Evolutionary conservation across 208 protist species (phyloP).

Genomic region (Crithidia thermophila): DNA sequence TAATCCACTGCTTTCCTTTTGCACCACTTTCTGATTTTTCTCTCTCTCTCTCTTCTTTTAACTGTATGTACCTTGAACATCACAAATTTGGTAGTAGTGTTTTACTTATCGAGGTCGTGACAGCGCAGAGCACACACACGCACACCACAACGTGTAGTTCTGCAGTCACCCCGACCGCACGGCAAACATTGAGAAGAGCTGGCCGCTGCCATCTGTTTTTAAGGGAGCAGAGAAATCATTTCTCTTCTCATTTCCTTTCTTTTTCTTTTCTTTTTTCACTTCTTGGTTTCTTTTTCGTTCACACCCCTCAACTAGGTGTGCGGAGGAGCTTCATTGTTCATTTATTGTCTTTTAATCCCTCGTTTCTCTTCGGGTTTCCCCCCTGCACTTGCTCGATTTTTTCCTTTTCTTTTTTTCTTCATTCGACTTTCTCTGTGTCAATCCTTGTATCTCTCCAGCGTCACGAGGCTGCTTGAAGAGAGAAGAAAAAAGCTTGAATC

Average conservation of each 20-base stretch:
- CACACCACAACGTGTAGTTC: too few species aligned
- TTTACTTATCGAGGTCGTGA: too few species aligned
- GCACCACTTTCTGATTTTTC: not conserved
- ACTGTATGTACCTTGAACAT: not conserved
- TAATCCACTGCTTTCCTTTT: not conserved
- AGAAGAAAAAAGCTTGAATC: not conserved
- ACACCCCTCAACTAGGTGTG: not conserved
- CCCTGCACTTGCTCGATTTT: not conserved
- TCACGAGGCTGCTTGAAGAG: not conserved
- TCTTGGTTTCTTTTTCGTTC: constrained; percentile 1
- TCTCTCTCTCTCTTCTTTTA: constrained; percentile 2
- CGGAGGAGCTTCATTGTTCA: constrained; percentile 5
- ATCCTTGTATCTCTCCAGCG: not conserved
- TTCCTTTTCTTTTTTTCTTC: not conserved
- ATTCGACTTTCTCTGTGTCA: not conserved
- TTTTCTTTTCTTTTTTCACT: constrained; percentile 1
- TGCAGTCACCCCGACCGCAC: too few species aligned
- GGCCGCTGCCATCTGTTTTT: too few species aligned
- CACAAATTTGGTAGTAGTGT: too few species aligned
- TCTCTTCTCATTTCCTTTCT: constrained; percentile 9
- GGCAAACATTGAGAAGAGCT: too few species aligned
- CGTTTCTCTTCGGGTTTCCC: not conserved
- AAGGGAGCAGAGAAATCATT: too few species aligned
- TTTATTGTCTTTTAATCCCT: not conserved
- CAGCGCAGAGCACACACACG: too few species aligned